Base-by-base conservation (phyloP, 352 stramenopile genomes). In the Globisporangium barbulae region DNA sequence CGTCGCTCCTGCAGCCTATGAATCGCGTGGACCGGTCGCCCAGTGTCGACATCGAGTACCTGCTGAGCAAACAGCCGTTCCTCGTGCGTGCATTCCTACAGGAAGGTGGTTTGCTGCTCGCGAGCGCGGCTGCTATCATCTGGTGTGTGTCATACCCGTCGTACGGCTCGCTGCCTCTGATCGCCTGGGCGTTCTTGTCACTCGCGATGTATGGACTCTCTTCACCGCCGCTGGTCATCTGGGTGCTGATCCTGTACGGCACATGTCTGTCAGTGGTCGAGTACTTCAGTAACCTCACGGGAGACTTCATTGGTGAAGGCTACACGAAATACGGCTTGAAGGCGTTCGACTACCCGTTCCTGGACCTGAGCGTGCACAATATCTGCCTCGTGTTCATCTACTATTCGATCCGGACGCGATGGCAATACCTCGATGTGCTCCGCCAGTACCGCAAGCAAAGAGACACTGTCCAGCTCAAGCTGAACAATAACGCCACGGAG, bases 111-210 rank as follows among this genome's bases (percentile, higher is more conserved):
- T 68, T 88, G 21, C 55, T 96, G 19, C 63, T 92, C 2, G 83
- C 79, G 17, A 89, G 83, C 61, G 79, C 74, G 44, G 83, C 76
- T 19, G 79, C 81, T 1, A 90, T 90, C 45, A 71, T 81, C 13
- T 92, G 83, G 83, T 89, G 81, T 61, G 83, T 92, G 0, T 92
- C 83, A 39, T 96, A 96, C 52, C 87, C 87, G 49, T 94, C 87
- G 39, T 96, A 96, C 50, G 63, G 74, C 25, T 91, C 78, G 21
- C 68, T 85, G 5, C 74, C 78, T 10, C 77, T 94, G 53, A 78
- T 90, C 53, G 83, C 62, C 2, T 76, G 82, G 63, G 85, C 79
- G 5, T 88, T 91, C 47, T 62, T 92, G 48, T 89, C 78, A 0
- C 73, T 96, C 3, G 83, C 73, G 15, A 37, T 88, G 35, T 93